Conservation (phyloP, 768 basidiomycete species). For the Cytidiella melzeri region DNA sequence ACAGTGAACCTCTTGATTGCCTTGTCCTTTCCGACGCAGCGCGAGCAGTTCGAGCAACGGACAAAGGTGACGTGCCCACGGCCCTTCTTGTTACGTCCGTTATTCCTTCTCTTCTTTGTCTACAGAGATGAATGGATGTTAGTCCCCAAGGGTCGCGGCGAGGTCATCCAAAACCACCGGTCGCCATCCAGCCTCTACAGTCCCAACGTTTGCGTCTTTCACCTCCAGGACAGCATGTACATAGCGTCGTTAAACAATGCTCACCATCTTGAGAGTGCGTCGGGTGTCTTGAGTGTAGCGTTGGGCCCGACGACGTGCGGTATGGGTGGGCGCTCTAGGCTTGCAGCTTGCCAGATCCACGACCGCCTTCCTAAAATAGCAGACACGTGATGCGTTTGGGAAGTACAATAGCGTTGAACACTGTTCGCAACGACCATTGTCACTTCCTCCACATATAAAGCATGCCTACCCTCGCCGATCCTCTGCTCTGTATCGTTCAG, state of each 20-base stretch:
- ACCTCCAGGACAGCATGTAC: slow-evolving; percentile 7
- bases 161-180: slow-evolving; percentile 21
- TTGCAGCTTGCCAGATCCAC: slow-evolving; percentile 2
- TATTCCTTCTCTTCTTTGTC: slow-evolving; percentile 99
- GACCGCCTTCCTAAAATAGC: slow-evolving; percentile 5
- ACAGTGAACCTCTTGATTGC: slow-evolving; percentile 99
- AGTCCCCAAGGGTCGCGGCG: neutral
- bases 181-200: slow-evolving; percentile 27
- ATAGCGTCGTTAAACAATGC: slow-evolving; percentile 12
- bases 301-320: slow-evolving; percentile 15
- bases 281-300: slow-evolving; percentile 26
- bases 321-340: slow-evolving; percentile 7
- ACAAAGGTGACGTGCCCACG: slow-evolving; percentile 93
- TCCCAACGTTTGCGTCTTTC: slow-evolving; percentile 7
- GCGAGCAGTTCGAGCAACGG: slow-evolving; percentile 99
- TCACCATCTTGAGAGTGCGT: slow-evolving; percentile 31
- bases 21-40: slow-evolving; percentile 98
- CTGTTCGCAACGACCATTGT: neutral
- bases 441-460: too few species aligned
- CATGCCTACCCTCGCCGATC: neutral
- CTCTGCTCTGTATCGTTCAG: neutral
- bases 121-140: too few species aligned
- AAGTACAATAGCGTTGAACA: neutral
- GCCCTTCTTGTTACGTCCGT: slow-evolving; percentile 98
- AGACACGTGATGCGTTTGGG: slow-evolving; percentile 7